Percentiles rank a stretch among this genome's conserved stretches.
Conservation (phyloP, 2,329 filamentous ascomycete genomes). For the Didymella pinodella region DNA sequence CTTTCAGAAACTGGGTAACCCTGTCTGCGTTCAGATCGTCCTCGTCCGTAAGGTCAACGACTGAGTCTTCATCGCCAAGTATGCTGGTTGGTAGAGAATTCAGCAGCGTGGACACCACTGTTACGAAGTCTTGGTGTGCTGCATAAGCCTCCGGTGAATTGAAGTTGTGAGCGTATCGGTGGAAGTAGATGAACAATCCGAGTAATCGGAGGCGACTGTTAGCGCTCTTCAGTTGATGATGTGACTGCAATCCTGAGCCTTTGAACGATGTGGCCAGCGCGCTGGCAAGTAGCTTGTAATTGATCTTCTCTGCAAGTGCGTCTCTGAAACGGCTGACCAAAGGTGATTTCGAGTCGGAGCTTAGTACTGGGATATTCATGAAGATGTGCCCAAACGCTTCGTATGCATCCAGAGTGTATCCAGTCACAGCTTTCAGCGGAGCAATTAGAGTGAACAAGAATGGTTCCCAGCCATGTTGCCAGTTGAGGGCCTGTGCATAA, state of each 20-base stretch:
- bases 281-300: conserved; percentile 57
- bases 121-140: conserved; percentile 63
- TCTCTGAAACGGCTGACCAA: conserved; percentile 40
- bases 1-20: conserved; percentile 63
- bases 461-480: conserved; percentile 20
- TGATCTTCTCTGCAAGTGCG: conserved; percentile 57
- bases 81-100: conserved; percentile 65
- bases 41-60: conserved; percentile 41
- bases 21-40: conserved; percentile 33
- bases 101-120: conserved; percentile 63
- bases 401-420: conserved; percentile 49
- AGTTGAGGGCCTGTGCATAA: not conserved
- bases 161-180: conserved; percentile 58
- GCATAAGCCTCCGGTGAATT: conserved; percentile 50
- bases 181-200: conserved; percentile 66
- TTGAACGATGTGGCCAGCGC: conserved; percentile 44
- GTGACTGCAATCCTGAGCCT: conserved; percentile 36
- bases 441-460: conserved; percentile 37
- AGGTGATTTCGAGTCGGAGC: conserved; percentile 32
- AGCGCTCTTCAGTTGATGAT: conserved; percentile 42
- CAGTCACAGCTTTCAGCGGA: conserved; percentile 45
- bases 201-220: conserved; percentile 64
- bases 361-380: conserved; percentile 52
- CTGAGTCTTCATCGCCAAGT: conserved; percentile 57
- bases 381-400: conserved; percentile 53